Percentiles rank a stretch among this genome's conserved stretches.
phyloP scores from a whole-genome alignment of 148 eudicot species.

The Mesembryanthemum crystallinum region DNA sequence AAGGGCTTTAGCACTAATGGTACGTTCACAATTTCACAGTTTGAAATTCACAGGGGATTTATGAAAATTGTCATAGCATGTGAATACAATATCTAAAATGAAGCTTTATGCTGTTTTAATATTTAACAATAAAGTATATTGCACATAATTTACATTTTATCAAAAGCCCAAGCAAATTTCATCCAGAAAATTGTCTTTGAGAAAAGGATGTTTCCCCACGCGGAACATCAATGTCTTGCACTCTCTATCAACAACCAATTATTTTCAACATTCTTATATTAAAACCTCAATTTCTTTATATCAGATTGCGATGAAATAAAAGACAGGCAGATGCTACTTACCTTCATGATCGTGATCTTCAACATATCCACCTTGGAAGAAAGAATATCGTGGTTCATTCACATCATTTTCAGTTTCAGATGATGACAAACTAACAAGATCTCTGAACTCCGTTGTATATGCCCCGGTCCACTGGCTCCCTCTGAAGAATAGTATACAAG shows the following conservation, averaged over 20 bases:
- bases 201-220: not conserved
- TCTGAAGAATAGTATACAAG: constrained; percentile 36
- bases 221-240: not conserved
- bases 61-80: too few relatives aligned
- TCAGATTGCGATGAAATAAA: not conserved
- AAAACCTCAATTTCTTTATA: too few relatives aligned
- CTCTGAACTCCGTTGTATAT: constrained; percentile 64
- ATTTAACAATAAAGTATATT: not conserved
- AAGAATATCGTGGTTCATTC: constrained; percentile 79
- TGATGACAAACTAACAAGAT: constrained; percentile 48
- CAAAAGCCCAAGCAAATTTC: not conserved
- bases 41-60: too few relatives aligned
- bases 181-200: not conserved
- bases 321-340: constrained; percentile 12
- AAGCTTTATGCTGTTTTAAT: too few relatives aligned
- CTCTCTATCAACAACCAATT: not conserved
- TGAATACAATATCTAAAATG: too few relatives aligned
- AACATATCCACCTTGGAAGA: constrained; percentile 82
- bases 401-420: constrained; percentile 26
- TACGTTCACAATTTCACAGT: too few relatives aligned
- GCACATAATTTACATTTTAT: too few relatives aligned
- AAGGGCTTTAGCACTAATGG: too few relatives aligned
- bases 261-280: not conserved
- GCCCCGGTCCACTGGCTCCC: constrained; percentile 92
- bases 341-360: constrained; percentile 57